Conservation (phyloP, 2,329 filamentous ascomycete genomes). For the Westerdykella ornata region DNA sequence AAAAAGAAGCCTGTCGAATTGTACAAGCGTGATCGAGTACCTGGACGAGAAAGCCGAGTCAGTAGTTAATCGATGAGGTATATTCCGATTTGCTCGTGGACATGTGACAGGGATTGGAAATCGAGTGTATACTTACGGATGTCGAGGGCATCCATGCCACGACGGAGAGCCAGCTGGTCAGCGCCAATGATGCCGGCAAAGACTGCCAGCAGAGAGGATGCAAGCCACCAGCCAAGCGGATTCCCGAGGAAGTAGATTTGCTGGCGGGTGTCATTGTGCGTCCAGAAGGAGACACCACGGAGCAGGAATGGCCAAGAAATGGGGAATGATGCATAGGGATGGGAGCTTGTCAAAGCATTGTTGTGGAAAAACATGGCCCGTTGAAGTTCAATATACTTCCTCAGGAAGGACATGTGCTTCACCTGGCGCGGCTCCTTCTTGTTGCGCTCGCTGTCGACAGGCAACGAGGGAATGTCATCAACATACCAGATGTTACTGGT, state of each 20-base stretch:
- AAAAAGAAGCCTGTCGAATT: slow-evolving; percentile 99
- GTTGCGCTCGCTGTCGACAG: slow-evolving; percentile 64
- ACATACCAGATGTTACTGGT: slow-evolving; percentile 92
- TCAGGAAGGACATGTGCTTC: slow-evolving; percentile 79
- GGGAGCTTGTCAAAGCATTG: slow-evolving; percentile 92
- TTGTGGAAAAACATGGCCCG: slow-evolving; percentile 99
- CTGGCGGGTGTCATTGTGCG: slow-evolving; percentile 84
- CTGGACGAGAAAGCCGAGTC: slow-evolving; percentile 43
- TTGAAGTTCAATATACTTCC: slow-evolving; percentile 94
- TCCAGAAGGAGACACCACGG: slow-evolving; percentile 98
- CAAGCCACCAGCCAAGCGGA: slow-evolving; percentile 94
- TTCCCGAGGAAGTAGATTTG: slow-evolving; percentile 99
- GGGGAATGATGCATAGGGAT: slow-evolving; percentile 90
- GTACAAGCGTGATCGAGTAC: slow-evolving; percentile 87
- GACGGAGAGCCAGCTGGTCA: slow-evolving; percentile 86
- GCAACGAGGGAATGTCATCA: slow-evolving; percentile 79
- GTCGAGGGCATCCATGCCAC: slow-evolving; percentile 88
- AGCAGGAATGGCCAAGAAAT: slow-evolving; percentile 98
- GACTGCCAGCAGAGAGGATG: slow-evolving; percentile 84
- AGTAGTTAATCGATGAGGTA: neutral
- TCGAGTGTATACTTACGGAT: slow-evolving; percentile 60
- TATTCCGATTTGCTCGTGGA: neutral
- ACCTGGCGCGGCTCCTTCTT: slow-evolving; percentile 69
- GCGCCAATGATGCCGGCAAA: slow-evolving; percentile 87
- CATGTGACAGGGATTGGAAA: neutral